Base-by-base conservation (phyloP, 73 alveolate genomes). In the Paramecium tetraurelia region DNA sequence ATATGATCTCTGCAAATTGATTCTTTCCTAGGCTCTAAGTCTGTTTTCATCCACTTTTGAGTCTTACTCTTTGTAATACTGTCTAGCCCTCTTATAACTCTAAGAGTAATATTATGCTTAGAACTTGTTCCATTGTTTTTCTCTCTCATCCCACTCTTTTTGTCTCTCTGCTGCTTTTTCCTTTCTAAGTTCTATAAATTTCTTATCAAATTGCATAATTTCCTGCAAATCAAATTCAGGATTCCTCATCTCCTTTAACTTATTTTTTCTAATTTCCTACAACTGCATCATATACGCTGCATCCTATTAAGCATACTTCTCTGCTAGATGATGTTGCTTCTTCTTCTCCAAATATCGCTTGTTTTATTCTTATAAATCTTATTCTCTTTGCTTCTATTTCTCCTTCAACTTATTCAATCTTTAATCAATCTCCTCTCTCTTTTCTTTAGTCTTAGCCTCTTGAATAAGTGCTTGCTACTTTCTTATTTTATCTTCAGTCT, bases 201-300 rank as follows among this genome's bases (percentile, higher is more conserved):
- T 89, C 40, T 89, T 44, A 16, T 89, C 90, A 46, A 70, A 83
- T 50, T 71, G 21, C 18, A 70, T 89, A 50, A 89, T 69, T 41
- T 89, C 94, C 7, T 89, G 35, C 0, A 59, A 18, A 44, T 89
- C 87, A 89, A 89, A 70, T 70, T 89, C 92, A 7, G 71, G 77
- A 18, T 70, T 83, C 63, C 63, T 89, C 48, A 70, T 71, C 41
- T 89, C 92, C 20, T 77, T 68, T 24, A 89, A 72, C 7, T 83
- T 63, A 46, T 29, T 44, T 48, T 89, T 89, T 72, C 87, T 89
- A 12, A 58, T 18, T 46, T 89, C 92, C 50, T 59, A 89, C n/a
- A 14, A 22, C 43, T 44, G 22, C 20, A 33, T 31, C 20, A 50
- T 59, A 40, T 48, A 38, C 10, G 31, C 11, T 4, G 85, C 86